These are phyloP conservation scores for Saccharomyces jurei DNA, from an alignment of 805 yeast species.

Conservation along the genomic window DNA sequence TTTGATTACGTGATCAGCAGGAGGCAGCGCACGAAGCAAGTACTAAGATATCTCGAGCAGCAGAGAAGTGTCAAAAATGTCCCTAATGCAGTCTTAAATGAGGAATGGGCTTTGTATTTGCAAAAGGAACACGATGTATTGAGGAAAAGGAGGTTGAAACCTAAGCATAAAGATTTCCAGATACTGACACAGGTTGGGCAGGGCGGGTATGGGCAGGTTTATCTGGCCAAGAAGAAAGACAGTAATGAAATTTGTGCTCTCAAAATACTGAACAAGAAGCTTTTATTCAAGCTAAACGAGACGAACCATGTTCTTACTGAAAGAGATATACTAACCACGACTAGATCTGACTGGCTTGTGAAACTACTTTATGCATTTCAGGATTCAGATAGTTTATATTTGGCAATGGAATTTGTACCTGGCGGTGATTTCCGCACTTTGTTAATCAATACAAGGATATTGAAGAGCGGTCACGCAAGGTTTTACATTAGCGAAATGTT, in stretches of 20 bases:
- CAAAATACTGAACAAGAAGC: constrained; percentile 80
- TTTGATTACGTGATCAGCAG: constrained; percentile 86
- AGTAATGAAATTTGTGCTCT: constrained; percentile 93
- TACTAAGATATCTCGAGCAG: constrained; percentile 45
- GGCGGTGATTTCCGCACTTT: constrained; percentile 98
- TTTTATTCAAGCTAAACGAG: constrained; percentile 83
- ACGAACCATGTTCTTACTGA: constrained; percentile 93
- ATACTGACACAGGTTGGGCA: constrained; percentile 98
- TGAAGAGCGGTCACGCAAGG: constrained; percentile 91
- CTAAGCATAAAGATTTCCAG: constrained; percentile 90
- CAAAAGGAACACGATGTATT: constrained; percentile 78
- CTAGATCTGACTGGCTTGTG: constrained; percentile 93
- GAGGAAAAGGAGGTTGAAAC: constrained; percentile 83
- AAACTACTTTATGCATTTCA: constrained; percentile 91
- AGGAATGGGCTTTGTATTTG: constrained; percentile 68
- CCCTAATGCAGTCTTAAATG: constrained; percentile 36
- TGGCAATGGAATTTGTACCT: constrained; percentile 98
- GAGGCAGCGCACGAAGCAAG: constrained; percentile 68
- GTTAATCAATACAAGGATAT: constrained; percentile 83
- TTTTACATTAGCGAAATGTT: constrained; percentile 96
- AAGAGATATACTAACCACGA: constrained; percentile 89
- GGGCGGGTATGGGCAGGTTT: constrained; percentile 99
- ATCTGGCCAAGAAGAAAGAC: constrained; percentile 86
- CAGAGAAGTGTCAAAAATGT: constrained; percentile 22
- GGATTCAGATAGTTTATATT: constrained; percentile 77